Conservation (phyloP, 352 stramenopile species). For the Globisporangium okanoganense region DNA sequence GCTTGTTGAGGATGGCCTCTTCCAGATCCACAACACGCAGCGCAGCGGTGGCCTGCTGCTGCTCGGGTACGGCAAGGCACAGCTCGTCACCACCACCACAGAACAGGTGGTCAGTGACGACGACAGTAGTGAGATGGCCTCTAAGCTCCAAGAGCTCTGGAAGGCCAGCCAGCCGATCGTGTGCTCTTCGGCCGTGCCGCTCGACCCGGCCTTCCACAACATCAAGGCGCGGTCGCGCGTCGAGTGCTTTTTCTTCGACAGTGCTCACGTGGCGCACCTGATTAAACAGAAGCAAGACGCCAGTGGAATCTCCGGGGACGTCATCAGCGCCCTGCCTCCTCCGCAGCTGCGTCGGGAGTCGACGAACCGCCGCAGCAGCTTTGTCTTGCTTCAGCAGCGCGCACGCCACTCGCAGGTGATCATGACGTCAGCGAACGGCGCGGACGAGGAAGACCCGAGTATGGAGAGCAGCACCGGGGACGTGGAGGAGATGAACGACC, state of each 20-base stretch:
- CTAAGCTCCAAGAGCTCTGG: constrained; percentile 28
- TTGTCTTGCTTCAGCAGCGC: constrained; percentile 5
- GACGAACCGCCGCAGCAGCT: constrained; percentile 14
- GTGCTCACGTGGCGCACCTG: constrained; percentile 21
- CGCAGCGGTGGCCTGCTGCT: constrained; percentile 29
- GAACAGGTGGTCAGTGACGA: constrained; percentile 9
- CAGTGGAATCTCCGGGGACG: too few relatives aligned
- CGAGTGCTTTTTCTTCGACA: constrained; percentile 59
- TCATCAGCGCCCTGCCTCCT: neutral
- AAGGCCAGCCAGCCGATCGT: constrained; percentile 28
- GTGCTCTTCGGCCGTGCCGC: constrained; percentile 13
- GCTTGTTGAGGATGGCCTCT: constrained; percentile 39
- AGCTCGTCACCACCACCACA: constrained; percentile 15
- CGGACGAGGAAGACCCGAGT: constrained; percentile 20
- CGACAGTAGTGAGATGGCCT: neutral
- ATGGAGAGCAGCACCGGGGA: constrained; percentile 32
- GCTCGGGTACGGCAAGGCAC: constrained; percentile 24
- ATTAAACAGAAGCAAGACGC: constrained; percentile 5
- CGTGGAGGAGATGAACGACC: constrained; percentile 31
- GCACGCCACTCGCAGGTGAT: constrained; percentile 34
- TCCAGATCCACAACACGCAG: constrained; percentile 18
- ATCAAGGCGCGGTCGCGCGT: constrained; percentile 38
- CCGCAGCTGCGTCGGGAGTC: constrained; percentile 4
- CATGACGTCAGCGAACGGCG: constrained; percentile 16
- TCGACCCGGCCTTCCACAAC: constrained; percentile 21